phyloP scores from a whole-genome alignment of 768 basidiomycete genomes.

The Tricholoma terreum region DNA sequence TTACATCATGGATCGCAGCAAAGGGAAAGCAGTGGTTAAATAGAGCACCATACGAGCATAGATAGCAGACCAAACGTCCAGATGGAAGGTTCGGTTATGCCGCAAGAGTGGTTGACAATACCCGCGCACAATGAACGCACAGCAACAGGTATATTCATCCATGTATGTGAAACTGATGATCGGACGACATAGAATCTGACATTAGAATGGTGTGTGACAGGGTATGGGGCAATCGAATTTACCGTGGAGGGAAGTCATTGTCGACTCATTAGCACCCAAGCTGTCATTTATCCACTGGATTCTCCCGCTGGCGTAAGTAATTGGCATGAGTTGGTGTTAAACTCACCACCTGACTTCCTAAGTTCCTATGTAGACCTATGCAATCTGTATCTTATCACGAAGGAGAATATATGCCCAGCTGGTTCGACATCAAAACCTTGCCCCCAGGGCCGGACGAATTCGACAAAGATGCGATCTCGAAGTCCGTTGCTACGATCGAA shows the following conservation, averaged over 20 bases:
- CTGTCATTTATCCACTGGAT: constrained; percentile 35
- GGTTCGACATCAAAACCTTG: constrained; percentile 35
- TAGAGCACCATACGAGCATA: not conserved
- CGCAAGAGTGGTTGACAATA: not conserved
- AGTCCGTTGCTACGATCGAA: constrained; percentile 28
- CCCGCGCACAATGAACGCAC: constrained; percentile 36
- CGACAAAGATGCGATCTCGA: constrained; percentile 24
- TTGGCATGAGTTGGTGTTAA: not conserved
- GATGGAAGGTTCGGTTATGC: not conserved
- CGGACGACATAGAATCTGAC: not conserved
- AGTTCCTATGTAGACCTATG: no score
- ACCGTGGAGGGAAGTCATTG: constrained; percentile 26
- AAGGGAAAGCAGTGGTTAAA: constrained; percentile 9
- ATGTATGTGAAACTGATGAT: constrained; percentile 38
- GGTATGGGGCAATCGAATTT: constrained; percentile 30
- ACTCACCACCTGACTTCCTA: not conserved
- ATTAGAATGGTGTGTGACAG: constrained; percentile 14
- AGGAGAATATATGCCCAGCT: constrained; percentile 27
- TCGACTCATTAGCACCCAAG: constrained; percentile 22
- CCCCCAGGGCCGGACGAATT: constrained; percentile 30
- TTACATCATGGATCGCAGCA: no score
- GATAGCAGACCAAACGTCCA: no score
- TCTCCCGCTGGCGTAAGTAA: constrained; percentile 33
- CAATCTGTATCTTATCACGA: constrained; percentile 24
- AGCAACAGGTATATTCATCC: constrained; percentile 65